phyloP scores from a whole-genome alignment of 495 filamentous ascomycete species.

The Aspergillus homomorphus region DNA sequence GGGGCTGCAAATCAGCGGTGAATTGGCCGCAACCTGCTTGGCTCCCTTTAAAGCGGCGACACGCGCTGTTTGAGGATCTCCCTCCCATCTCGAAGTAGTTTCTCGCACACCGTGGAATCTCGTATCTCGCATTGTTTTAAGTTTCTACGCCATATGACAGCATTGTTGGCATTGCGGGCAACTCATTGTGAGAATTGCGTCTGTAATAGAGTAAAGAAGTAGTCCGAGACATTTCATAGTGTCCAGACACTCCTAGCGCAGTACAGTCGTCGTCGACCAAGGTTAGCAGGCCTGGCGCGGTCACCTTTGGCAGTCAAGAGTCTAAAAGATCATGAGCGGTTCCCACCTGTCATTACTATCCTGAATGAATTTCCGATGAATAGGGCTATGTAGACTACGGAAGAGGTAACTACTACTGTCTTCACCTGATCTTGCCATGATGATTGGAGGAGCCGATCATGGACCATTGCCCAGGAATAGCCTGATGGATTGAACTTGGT shows the following conservation, averaged over 20 bases:
- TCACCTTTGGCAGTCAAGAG: not conserved
- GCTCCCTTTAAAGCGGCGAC: not conserved
- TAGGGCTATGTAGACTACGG: not conserved
- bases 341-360: slow-evolving; percentile 1
- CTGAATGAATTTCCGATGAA: not conserved
- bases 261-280: not conserved
- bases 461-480: not conserved
- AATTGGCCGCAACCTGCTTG: not conserved
- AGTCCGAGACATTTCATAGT: too few relatives aligned
- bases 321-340: not conserved
- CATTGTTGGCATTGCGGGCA: too few relatives aligned
- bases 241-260: too few relatives aligned
- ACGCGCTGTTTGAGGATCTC: too few relatives aligned
- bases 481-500: not conserved
- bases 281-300: not conserved
- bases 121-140: not conserved
- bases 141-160: not conserved
- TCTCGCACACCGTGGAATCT: not conserved
- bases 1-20: not conserved
- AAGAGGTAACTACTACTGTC: too few relatives aligned
- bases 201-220: not conserved
- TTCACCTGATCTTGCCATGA: not conserved
- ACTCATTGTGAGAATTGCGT: not conserved
- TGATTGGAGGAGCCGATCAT: not conserved
- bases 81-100: too few relatives aligned